phyloP scores from a whole-genome alignment of 768 basidiomycete genomes.

The Boletus vinaceobasis region DNA sequence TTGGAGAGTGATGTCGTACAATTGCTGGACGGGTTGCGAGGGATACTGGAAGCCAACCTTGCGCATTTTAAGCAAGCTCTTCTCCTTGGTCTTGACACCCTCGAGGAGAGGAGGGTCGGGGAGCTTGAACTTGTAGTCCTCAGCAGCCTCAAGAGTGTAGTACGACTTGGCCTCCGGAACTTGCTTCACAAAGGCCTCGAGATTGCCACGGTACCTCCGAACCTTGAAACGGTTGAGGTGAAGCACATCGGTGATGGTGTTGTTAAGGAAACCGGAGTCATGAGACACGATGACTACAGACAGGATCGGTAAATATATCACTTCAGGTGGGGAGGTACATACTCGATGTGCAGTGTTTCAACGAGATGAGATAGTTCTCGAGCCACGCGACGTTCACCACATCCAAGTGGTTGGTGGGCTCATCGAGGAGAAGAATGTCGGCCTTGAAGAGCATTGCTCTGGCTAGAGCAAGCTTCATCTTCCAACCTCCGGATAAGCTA shows the following conservation, averaged over 20 bases:
- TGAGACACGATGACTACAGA: slow-evolving; percentile 88
- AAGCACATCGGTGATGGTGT: slow-evolving; percentile 96
- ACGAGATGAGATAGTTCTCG: slow-evolving; percentile 84
- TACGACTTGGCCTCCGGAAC: slow-evolving; percentile 98
- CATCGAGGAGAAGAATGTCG: slow-evolving; percentile 93
- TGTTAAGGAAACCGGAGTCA: slow-evolving; percentile 96
- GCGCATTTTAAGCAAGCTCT: slow-evolving; percentile 95
- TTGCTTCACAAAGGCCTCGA: slow-evolving; percentile 88
- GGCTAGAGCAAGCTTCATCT: slow-evolving; percentile 98
- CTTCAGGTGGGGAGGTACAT: slow-evolving; percentile 28
- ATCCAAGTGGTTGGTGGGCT: slow-evolving; percentile 96
- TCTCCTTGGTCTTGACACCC: slow-evolving; percentile 99
- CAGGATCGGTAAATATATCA: slow-evolving; percentile 6
- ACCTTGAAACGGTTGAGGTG: slow-evolving; percentile 99
- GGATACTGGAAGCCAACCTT: slow-evolving; percentile 98
- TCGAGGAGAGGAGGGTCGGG: slow-evolving; percentile 96
- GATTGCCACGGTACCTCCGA: slow-evolving; percentile 91
- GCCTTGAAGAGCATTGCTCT: slow-evolving; percentile 98
- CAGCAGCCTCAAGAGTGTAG: slow-evolving; percentile 92
- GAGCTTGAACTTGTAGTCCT: slow-evolving; percentile 99
- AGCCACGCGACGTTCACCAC: slow-evolving; percentile 98
- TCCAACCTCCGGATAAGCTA: slow-evolving; percentile 96
- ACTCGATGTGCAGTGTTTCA: slow-evolving; percentile 92
- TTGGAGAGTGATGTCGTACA: slow-evolving; percentile 94
- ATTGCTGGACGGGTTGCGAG: slow-evolving; percentile 77